Conservation (phyloP, 139 green algal species). For the Tetratostichococcus sp. region DNA sequence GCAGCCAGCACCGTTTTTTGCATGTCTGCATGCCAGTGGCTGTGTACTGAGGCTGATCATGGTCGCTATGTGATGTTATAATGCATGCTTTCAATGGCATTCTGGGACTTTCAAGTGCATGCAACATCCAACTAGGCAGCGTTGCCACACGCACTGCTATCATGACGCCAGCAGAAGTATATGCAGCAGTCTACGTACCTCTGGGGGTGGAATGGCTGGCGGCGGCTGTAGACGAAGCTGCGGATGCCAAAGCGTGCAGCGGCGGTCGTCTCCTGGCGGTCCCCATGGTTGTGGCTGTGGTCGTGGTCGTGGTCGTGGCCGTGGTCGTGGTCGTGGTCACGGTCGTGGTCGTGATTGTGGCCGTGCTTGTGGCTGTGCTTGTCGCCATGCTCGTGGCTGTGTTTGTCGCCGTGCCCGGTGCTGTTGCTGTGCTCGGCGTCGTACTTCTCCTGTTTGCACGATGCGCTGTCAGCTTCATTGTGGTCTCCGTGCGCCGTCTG, state of each 20-base stretch:
- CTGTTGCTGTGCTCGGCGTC: slow-evolving; percentile 27
- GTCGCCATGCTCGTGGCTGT: slow-evolving; percentile 3
- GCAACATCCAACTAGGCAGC: too few species aligned
- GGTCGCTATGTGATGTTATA: too few species aligned
- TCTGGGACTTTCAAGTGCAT: too few species aligned
- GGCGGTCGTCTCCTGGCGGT: slow-evolving; percentile 55
- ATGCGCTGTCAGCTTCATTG: neutral
- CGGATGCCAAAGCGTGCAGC: slow-evolving; percentile 78
- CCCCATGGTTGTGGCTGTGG: slow-evolving; percentile 19
- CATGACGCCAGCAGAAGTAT: too few species aligned
- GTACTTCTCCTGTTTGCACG: slow-evolving; percentile 4
- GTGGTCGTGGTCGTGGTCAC: neutral
- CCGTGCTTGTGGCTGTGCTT: neutral
- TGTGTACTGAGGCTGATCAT: too few species aligned
- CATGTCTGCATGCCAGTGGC: too few species aligned
- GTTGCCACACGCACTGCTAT: too few species aligned
- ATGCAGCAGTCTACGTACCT: slow-evolving; percentile 41
- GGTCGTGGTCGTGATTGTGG: too few species aligned
- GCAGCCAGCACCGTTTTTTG: too few species aligned
- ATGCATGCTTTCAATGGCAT: too few species aligned
- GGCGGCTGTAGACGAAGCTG: slow-evolving; percentile 82
- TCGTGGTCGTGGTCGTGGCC: slow-evolving; percentile 7
- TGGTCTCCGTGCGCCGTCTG: too few species aligned
- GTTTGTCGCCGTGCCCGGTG: slow-evolving; percentile 10
- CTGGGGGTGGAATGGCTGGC: slow-evolving; percentile 85